Base-by-base conservation (phyloP, 2,329 filamentous ascomycete species). In the Ascochyta rabiei region DNA sequence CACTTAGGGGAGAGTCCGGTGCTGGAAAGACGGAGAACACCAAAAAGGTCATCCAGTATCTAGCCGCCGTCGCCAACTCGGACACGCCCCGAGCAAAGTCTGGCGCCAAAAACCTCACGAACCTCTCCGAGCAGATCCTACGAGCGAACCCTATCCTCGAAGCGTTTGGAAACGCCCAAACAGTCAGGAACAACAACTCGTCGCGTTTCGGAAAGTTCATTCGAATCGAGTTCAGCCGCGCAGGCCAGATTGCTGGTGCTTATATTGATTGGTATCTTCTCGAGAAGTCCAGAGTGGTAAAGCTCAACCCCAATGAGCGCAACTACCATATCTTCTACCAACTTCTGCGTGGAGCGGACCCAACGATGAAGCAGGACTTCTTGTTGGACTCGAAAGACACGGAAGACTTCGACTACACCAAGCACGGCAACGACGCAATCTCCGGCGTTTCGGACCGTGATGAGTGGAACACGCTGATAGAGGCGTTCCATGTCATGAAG, bases 301-400 rank as follows among this genome's bases (percentile, higher is more conserved):
- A 88, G 37, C 85, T 96, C 57, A 96, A 96, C 69, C 72, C 85
- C 0, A 89, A 91, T 52, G 95, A 99, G 78, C 87, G 95, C 48
- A 99, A 96, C 69, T 99, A 99, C 73, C 95, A 99, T 74, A 83
- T 99, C 51, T 99, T 99, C 75, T 99, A 99, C 71, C 96, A 99
- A 75, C 82, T 99, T 15, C 80, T 99, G 4, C 90, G 89, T 63
- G 95, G 96, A 21, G 91, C 93, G 0, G 89, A 91, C 68, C 76
- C 79, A 21, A 80, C 82, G 42, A 84, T 93, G 77, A 92, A 90
- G 65, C 85, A 87, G 48, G 86, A 90, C 12, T 88, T 98, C 52
- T 79, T 96, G 28, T 79, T 99, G 2, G 85, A 87, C 38, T 86
- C 86, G 37, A 80, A 91, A 47, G 88, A 89, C 51, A 87, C 93